phyloP scores from a whole-genome alignment of 441 rosid genomes.

The Populus hybrid region DNA sequence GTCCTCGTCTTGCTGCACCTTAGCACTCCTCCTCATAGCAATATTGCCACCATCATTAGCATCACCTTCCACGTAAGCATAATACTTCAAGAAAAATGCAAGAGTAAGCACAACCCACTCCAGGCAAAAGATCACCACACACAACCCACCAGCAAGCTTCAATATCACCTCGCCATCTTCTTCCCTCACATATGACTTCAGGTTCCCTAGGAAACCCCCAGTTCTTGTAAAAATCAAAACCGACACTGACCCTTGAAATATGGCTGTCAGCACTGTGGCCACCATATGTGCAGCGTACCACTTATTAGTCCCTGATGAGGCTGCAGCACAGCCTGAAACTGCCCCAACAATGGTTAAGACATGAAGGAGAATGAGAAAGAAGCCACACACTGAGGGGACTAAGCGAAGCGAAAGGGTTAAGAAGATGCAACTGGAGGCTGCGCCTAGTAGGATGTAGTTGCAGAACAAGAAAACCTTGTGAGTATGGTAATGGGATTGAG shows the following conservation, averaged over 20 bases:
- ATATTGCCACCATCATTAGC: conserved; percentile 10
- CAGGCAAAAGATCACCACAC: conserved; percentile 62
- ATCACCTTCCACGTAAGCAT: conserved; percentile 50
- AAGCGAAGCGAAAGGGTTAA: conserved; percentile 81
- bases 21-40: conserved; percentile 34
- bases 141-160: conserved; percentile 71
- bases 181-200: conserved; percentile 54
- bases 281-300: conserved; percentile 86
- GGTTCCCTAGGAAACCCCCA: conserved; percentile 42
- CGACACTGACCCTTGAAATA: conserved; percentile 78
- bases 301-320: conserved; percentile 41
- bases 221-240: conserved; percentile 70
- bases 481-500: conserved; percentile 42
- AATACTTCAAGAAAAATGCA: conserved; percentile 77
- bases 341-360: conserved; percentile 60
- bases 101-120: conserved; percentile 82
- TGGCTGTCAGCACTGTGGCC: conserved; percentile 65
- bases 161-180: conserved; percentile 36
- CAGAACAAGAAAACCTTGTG: conserved; percentile 68
- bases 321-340: conserved; percentile 64
- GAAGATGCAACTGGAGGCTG: conserved; percentile 91
- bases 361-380: conserved; percentile 79
- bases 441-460: conserved; percentile 82
- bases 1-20: conserved; percentile 60
- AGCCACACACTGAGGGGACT: conserved; percentile 66